These are phyloP conservation scores for Boletus semigastroideus DNA, from an alignment of 1,284 basidiomycete genomes.

Conservation along the genomic window DNA sequence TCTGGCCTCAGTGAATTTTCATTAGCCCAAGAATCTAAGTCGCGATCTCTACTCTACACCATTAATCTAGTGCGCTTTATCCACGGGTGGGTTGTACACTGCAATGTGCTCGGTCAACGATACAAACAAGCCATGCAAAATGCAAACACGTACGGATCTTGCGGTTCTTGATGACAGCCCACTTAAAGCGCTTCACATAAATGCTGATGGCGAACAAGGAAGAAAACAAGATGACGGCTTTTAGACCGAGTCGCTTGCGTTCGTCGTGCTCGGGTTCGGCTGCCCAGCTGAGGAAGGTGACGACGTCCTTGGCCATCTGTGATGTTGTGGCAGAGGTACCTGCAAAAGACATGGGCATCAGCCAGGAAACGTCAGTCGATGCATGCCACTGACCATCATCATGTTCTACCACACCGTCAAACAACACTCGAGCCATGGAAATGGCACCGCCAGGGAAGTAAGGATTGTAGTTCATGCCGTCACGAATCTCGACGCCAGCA, in stretches of 20 bases:
- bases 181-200: conserved; percentile 96
- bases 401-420: conserved; percentile 94
- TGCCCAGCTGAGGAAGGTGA: conserved; percentile 93
- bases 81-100: conserved; percentile 56
- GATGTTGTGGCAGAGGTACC: conserved; percentile 95
- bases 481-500: conserved; percentile 94
- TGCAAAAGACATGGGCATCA: conserved; percentile 31
- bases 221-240: conserved; percentile 90
- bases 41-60: conserved; percentile 12
- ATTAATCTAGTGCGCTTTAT: conserved; percentile 39
- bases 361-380: neutral
- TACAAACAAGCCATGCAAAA: neutral
- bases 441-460: conserved; percentile 98
- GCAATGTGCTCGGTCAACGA: conserved; percentile 12
- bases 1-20: conserved; percentile 5
- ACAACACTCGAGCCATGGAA: conserved; percentile 96
- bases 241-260: conserved; percentile 94
- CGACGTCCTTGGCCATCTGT: conserved; percentile 99
- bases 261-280: conserved; percentile 98
- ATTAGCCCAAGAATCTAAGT: conserved; percentile 33
- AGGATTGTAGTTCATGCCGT: conserved; percentile 98
- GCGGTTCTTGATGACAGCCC: conserved; percentile 88
- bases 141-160: conserved; percentile 69
- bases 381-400: conserved; percentile 67
- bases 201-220: conserved; percentile 78